phyloP scores from a whole-genome alignment of 169 alveolate species.

The Cryptosporidium muris region DNA sequence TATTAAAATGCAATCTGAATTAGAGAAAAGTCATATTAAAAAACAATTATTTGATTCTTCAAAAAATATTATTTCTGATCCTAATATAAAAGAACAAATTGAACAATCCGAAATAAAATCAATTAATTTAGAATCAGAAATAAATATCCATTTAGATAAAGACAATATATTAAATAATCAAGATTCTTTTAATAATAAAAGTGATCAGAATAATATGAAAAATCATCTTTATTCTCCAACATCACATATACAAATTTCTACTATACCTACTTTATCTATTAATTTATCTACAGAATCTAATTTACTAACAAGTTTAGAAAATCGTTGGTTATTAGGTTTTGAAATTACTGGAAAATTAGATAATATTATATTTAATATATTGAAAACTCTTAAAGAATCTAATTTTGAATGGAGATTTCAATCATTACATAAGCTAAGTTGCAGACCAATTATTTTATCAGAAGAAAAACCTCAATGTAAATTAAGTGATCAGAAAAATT shows the following conservation, averaged over 20 bases:
- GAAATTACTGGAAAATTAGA: constrained; percentile 39
- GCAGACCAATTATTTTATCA: constrained; percentile 13
- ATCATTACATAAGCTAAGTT: constrained; percentile 42
- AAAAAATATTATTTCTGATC: too few species aligned
- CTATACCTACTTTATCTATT: not conserved
- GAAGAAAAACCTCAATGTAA: not conserved
- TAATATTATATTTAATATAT: constrained; percentile 29
- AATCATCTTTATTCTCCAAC: not conserved
- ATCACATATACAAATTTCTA: not conserved
- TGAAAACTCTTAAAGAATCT: constrained; percentile 20
- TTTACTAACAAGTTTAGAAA: not conserved
- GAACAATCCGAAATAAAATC: too few species aligned
- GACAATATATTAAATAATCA: too few species aligned
- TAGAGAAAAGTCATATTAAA: too few species aligned
- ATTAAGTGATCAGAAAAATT: not conserved
- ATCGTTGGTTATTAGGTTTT: constrained; percentile 63
- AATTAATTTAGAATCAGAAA: too few species aligned
- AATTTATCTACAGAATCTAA: not conserved
- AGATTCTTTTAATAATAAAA: too few species aligned
- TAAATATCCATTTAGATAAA: too few species aligned
- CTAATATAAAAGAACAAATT: too few species aligned
- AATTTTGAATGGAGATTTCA: constrained; percentile 55
- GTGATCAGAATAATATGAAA: too few species aligned
- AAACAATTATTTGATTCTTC: too few species aligned
- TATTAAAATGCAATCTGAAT: too few species aligned